Evolutionary conservation across 78 protist genomes (phyloP).

Genomic region (Chrysochromulina tobinii): DNA sequence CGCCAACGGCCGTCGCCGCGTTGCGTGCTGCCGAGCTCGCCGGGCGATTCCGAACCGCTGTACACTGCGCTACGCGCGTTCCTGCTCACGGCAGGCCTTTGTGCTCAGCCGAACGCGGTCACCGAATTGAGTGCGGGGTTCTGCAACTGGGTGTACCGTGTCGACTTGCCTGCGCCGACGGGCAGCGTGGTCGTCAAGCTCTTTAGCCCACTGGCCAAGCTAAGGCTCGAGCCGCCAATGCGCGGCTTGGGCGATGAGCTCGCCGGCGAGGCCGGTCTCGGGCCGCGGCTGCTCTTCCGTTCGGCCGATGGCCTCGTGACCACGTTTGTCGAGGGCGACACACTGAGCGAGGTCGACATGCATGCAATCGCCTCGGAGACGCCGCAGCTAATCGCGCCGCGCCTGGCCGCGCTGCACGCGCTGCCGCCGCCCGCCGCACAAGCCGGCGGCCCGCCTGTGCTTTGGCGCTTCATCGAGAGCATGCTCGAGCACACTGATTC

Average conservation of each 20-base stretch:
- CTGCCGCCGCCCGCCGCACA: neutral
- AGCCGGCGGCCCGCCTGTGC: neutral
- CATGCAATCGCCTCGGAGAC: neutral
- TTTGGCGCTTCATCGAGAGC: neutral
- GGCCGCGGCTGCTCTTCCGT: neutral
- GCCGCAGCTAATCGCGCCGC: neutral
- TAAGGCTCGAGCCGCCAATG: neutral
- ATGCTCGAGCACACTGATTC: neutral
- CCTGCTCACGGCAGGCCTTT: too few species aligned
- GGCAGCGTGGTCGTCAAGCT: neutral
- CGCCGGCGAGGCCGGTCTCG: neutral
- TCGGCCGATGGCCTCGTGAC: neutral
- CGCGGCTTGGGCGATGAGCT: neutral
- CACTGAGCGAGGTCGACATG: neutral
- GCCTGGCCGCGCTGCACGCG: neutral
- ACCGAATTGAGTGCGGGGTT: too few species aligned
- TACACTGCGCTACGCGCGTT: too few species aligned
- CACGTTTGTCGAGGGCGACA: neutral
- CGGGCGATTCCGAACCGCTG: too few species aligned
- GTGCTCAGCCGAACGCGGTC: too few species aligned
- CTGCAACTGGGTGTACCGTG: too few species aligned
- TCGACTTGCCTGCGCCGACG: too few species aligned
- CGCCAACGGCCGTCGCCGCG: too few species aligned
- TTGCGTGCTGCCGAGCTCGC: too few species aligned
- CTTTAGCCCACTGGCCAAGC: neutral